Evolutionary conservation across 2,329 filamentous ascomycete species (phyloP).

Genomic region (Fusarium transvaalense): DNA sequence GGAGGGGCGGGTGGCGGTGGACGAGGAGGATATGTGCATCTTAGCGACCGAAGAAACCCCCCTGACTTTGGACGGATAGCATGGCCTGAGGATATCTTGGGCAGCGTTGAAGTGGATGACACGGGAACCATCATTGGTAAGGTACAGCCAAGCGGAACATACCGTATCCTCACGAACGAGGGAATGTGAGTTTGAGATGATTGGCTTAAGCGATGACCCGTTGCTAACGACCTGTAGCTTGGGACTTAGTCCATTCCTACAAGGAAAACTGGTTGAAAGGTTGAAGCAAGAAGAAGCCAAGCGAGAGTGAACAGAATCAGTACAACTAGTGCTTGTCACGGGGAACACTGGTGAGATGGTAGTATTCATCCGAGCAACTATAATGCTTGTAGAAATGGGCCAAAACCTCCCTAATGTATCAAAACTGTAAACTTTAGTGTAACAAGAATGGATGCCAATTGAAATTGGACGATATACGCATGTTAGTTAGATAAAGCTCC

Average conservation of each 20-base stretch:
- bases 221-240: constrained; percentile 48
- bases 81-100: constrained; percentile 77
- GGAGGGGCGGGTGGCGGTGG: constrained; percentile 72
- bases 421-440: constrained; percentile 19
- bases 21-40: constrained; percentile 72
- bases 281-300: constrained; percentile 65
- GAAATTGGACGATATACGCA: not conserved
- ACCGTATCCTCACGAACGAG: constrained; percentile 73
- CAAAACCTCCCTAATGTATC: constrained; percentile 11
- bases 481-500: not conserved
- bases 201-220: not conserved
- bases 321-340: not conserved
- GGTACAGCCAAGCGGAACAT: constrained; percentile 71
- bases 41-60: constrained; percentile 73
- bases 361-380: not conserved
- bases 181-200: constrained; percentile 69
- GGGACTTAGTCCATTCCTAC: constrained; percentile 59
- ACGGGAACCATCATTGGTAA: constrained; percentile 68
- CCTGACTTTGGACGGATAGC: constrained; percentile 77
- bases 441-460: constrained; percentile 5
- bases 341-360: not conserved
- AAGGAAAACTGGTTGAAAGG: constrained; percentile 65
- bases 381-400: not conserved
- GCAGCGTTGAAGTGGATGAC: constrained; percentile 73
- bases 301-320: constrained; percentile 44